Base-by-base conservation (phyloP, 176 grass and related monocot genomes). In the Bolboschoenus planiculmis region DNA sequence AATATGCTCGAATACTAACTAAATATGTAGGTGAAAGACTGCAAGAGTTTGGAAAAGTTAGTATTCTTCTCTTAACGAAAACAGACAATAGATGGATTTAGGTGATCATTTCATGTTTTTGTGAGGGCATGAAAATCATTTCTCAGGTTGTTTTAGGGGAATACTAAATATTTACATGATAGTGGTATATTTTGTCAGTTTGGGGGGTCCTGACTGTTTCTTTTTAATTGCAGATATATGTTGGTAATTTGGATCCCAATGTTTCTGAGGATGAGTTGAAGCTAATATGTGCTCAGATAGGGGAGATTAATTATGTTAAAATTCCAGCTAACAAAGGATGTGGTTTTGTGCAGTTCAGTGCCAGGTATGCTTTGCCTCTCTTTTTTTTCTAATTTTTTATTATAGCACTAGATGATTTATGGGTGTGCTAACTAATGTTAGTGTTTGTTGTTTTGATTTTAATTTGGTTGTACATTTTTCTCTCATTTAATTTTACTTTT, bases 321-420 rank as follows among this genome's bases (percentile, higher is more conserved):
- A 95, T 99, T 85, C 93, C 96, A 83, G 82, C 82, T 78, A 90
- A 90, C 78, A 99, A 99, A 95, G 93, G 89, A 87, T 99, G 96
- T 86, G 93, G 93, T 70, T 95, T 99, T 84, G 92, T 99, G 78
- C 91, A 95, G 62, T 95, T 93, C 87, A 79, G 66, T 51, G 39
- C 92, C 35, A 93, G 96, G 93, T 91, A 90, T 31, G 18, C 16
- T 46, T 58, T 65, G 7, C 56, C 23, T 81, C 53, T 15, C 33
- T 59, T 42, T 39, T 59, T 18, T 29, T 80, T 55, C 24, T n/a
- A n/a, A n/a, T n/a, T n/a, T 16, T 61, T 60, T 42, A 59, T 24
- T 29, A 6, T 26, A 37, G 18, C 53, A 23, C 26, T 33, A 59
- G 36, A 39, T 59, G 8, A 59, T 57, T 47, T 59, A 40, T 51